Percentiles rank a stretch among this genome's conserved stretches.
Conservation (phyloP, 1,284 basidiomycete genomes). For the Trichosporon asahii region DNA sequence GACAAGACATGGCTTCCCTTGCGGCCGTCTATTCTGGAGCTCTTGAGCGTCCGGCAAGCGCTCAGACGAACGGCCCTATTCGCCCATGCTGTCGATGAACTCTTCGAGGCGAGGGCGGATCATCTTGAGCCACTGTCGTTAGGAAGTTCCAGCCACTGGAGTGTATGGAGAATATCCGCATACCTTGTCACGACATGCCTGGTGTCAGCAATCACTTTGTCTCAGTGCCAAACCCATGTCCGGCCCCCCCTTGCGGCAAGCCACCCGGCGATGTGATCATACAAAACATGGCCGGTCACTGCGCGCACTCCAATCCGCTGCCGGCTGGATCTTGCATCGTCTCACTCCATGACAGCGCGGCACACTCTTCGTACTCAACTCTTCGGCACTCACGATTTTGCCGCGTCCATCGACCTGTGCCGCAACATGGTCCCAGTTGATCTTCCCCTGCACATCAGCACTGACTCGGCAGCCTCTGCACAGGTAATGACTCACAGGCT, state of each 20-base stretch:
- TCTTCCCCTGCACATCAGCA: slow-evolving; percentile 10
- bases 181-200: slow-evolving; percentile 33
- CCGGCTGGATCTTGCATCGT: too few species aligned
- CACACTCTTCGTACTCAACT: not conserved
- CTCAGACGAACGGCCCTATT: not conserved
- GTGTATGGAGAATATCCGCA: not conserved
- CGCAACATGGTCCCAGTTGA: slow-evolving; percentile 5
- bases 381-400: slow-evolving; percentile 25
- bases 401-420: slow-evolving; percentile 25
- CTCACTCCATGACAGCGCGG: not conserved
- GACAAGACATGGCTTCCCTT: not conserved
- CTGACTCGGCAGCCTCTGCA: too few species aligned
- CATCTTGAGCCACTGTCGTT: slow-evolving; percentile 13
- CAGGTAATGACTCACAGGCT: not conserved
- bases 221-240: not conserved
- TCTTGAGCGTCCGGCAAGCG: not conserved
- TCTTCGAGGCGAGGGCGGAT: slow-evolving; percentile 28
- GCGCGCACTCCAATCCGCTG: too few species aligned
- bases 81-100: slow-evolving; percentile 30
- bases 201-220: slow-evolving; percentile 1
- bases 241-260: not conserved
- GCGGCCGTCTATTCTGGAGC: not conserved
- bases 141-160: slow-evolving; percentile 25
- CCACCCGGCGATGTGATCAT: not conserved
- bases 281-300: not conserved